These are phyloP conservation scores for Ophidiomyces ophidiicola DNA, from an alignment of 2,329 filamentous ascomycete genomes.

Conservation along the genomic window DNA sequence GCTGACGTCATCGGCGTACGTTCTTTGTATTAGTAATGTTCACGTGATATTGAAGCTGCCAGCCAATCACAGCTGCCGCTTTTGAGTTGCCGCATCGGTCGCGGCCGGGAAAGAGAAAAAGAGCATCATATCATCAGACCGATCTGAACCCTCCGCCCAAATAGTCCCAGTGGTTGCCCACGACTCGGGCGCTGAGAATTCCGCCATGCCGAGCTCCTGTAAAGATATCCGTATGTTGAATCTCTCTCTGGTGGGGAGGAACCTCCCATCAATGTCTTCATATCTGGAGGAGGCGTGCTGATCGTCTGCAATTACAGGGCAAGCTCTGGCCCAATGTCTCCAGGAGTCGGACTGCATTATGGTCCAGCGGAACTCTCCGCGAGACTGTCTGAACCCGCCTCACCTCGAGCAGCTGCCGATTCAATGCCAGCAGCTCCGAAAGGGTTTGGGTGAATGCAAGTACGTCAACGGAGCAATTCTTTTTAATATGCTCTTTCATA, in stretches of 20 bases:
- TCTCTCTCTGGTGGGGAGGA: conserved; percentile 1
- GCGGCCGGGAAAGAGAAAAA: background rate
- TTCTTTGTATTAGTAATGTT: no score
- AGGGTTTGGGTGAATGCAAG: conserved; percentile 89
- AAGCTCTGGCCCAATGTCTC: conserved; percentile 84
- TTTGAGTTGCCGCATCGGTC: no score
- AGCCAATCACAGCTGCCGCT: conserved; percentile 2
- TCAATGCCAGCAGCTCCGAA: conserved; percentile 84
- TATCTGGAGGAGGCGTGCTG: conserved; percentile 7
- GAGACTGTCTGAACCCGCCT: conserved; percentile 77
- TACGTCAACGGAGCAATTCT: conserved; percentile 25
- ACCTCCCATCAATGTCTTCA: background rate
- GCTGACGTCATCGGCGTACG: no score
- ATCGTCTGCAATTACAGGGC: conserved; percentile 46
- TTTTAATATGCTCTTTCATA: no score
- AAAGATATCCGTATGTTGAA: conserved; percentile 74
- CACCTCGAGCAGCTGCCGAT: conserved; percentile 70
- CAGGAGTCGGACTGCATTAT: conserved; percentile 95
- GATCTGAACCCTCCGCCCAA: no score
- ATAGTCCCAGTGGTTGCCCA: no score
- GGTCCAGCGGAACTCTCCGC: conserved; percentile 71
- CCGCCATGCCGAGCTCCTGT: conserved; percentile 82
- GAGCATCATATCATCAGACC: no score
- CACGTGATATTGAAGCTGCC: background rate
- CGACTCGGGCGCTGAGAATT: no score